phyloP scores from a whole-genome alignment of 2,329 filamentous ascomycete species.

The Fusarium poae region DNA sequence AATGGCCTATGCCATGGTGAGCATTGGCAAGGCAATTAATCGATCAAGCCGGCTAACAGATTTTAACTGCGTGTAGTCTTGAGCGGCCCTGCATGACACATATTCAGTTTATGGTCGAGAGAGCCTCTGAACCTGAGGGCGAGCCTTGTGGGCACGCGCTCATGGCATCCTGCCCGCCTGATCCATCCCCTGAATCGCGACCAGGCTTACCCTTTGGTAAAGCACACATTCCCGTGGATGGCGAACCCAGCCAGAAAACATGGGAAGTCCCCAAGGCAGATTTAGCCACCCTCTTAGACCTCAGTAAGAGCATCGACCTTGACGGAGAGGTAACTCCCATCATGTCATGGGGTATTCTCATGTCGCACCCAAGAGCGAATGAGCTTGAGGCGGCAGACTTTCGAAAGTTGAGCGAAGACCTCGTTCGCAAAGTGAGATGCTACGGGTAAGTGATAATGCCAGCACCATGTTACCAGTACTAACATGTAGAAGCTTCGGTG shows the following conservation, averaged over 20 bases:
- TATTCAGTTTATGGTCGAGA: slow-evolving; percentile 80
- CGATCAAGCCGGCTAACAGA: slow-evolving; percentile 59
- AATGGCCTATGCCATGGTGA: slow-evolving; percentile 40
- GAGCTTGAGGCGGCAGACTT: slow-evolving; percentile 78
- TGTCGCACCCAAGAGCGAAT: slow-evolving; percentile 76
- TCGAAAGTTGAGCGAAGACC: slow-evolving; percentile 76
- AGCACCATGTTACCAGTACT: background rate
- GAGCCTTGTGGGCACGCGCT: slow-evolving; percentile 88
- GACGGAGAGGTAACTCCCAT: slow-evolving; percentile 94
- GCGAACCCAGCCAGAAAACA: slow-evolving; percentile 72
- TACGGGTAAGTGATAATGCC: slow-evolving; percentile 78
- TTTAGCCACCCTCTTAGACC: slow-evolving; percentile 83
- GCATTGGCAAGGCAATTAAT: slow-evolving; percentile 34
- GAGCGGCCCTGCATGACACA: slow-evolving; percentile 96
- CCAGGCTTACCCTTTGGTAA: slow-evolving; percentile 67
- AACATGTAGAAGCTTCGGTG: slow-evolving; percentile 65
- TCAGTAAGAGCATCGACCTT: slow-evolving; percentile 84
- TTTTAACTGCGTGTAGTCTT: slow-evolving; percentile 71
- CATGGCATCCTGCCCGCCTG: slow-evolving; percentile 91
- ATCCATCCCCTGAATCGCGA: slow-evolving; percentile 65
- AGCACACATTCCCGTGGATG: slow-evolving; percentile 54
- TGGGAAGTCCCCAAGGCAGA: slow-evolving; percentile 84
- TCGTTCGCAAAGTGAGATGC: slow-evolving; percentile 86
- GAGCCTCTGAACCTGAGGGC: slow-evolving; percentile 69
- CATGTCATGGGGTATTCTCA: slow-evolving; percentile 90